phyloP scores from a whole-genome alignment of 495 filamentous ascomycete genomes.

The Talaromyces adpressus region DNA sequence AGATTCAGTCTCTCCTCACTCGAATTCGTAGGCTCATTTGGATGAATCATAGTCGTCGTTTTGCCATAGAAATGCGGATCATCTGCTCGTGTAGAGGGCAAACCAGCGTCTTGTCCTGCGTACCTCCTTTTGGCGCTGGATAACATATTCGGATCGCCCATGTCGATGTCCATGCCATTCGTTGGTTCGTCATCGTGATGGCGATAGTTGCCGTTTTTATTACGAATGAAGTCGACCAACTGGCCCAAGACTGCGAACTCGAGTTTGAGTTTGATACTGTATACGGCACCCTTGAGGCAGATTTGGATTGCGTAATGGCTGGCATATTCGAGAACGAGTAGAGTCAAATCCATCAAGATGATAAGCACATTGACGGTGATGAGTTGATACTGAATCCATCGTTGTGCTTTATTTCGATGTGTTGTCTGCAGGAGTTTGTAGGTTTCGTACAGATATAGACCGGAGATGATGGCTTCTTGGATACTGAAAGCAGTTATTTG shows the following conservation, averaged over 20 bases:
- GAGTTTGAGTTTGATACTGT: slow-evolving; percentile 59
- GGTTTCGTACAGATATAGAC: slow-evolving; percentile 50
- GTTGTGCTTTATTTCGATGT: not conserved
- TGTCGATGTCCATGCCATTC: slow-evolving; percentile 12
- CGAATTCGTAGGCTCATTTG: not conserved
- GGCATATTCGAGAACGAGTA: slow-evolving; percentile 44
- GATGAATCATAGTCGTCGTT: slow-evolving; percentile 2
- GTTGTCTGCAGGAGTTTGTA: slow-evolving; percentile 38
- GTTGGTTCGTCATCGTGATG: slow-evolving; percentile 5
- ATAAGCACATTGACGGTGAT: slow-evolving; percentile 42
- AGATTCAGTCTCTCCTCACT: slow-evolving; percentile 6
- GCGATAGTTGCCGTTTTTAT: slow-evolving; percentile 22
- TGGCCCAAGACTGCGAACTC: slow-evolving; percentile 56
- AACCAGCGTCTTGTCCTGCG: slow-evolving; percentile 5
- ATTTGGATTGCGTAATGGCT: slow-evolving; percentile 48
- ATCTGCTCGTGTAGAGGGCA: slow-evolving; percentile 5
- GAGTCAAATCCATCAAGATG: slow-evolving; percentile 36
- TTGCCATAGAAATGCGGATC: slow-evolving; percentile 8
- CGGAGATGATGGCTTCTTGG: slow-evolving; percentile 52
- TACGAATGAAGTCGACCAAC: slow-evolving; percentile 32
- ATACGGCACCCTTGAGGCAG: slow-evolving; percentile 49
- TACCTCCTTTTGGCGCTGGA: not conserved
- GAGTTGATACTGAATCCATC: slow-evolving; percentile 15
- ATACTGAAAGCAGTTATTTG: slow-evolving; percentile 50
- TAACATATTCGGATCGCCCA: not conserved